Conservation (phyloP, 768 basidiomycete genomes). For the Macrocybe gigantea region DNA sequence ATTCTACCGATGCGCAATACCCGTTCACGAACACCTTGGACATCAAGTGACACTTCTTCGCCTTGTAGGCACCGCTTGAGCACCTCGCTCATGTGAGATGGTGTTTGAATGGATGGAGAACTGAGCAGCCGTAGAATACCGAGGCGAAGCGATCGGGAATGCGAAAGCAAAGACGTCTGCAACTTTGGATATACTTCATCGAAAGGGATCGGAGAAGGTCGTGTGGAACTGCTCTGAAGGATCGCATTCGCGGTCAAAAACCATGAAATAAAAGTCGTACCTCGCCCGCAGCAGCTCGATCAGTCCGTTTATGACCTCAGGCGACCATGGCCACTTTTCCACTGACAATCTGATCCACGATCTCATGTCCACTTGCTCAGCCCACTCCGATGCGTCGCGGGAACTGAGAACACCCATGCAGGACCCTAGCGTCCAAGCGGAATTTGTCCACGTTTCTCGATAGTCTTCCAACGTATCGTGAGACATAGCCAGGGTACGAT, state of each 20-base stretch:
- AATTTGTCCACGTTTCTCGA: constrained; percentile 26
- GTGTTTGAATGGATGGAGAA: constrained; percentile 40
- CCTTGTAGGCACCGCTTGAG: constrained; percentile 67
- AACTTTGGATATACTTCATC: constrained; percentile 49
- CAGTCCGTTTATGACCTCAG: constrained; percentile 49
- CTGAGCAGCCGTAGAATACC: constrained; percentile 58
- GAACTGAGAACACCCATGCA: constrained; percentile 50
- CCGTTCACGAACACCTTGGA: constrained; percentile 80
- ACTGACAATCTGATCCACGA: constrained; percentile 42
- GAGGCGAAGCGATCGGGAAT: constrained; percentile 62
- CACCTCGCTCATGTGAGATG: constrained; percentile 43
- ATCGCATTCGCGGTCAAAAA: neutral
- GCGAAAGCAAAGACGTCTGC: constrained; percentile 57
- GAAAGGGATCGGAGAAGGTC: constrained; percentile 30
- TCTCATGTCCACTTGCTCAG: constrained; percentile 35
- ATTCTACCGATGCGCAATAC: constrained; percentile 73
- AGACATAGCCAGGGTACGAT: constrained; percentile 27
- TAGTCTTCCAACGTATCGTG: constrained; percentile 16
- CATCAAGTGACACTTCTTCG: constrained; percentile 75
- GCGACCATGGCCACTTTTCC: constrained; percentile 54
- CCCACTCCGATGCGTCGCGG: constrained; percentile 40
- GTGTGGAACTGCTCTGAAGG: neutral
- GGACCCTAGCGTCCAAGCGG: constrained; percentile 53
- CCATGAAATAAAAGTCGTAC: constrained; percentile 23
- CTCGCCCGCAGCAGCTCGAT: constrained; percentile 39